Evolutionary conservation across 192 early-diverging fungal genomes (phyloP), one percentile per base, ranked within the genome.

Genomic region (Podila horticola): DNA sequence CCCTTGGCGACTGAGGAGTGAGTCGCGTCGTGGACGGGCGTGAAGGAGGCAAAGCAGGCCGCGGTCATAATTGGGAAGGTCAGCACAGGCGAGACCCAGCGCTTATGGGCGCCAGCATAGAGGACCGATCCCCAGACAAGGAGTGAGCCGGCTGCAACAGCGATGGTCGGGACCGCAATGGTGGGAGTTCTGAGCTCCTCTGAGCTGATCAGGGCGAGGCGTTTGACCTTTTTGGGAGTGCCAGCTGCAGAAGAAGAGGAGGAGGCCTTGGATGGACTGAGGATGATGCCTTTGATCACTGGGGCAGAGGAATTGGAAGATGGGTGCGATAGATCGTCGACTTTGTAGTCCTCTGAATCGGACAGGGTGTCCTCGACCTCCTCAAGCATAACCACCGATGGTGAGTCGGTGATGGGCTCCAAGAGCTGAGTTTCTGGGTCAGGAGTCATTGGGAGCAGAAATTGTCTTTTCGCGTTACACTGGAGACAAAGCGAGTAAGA

Each of bases 1-100:
- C 75, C 75, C 30, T 77, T 77, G 26, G 75, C 75, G 22, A 77
- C 68, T 1, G 75, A 77, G 29, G 62, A 77, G 36, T 77, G 75
- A 0, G 75, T 71, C 2, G 66, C 75, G 57, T 77, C 75, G 36
- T 77, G 75, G 3, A 77, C 64, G 7, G 75, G 75, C n/a, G 75
- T 77, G 34, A 77, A 77, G 12, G 58, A n/a, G 22, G 75, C 75
- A 66, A 77, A 77, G 58, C 55, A 66, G 24, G 75, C 75, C 0
- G 69, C 68, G 1, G 75, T 71, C 75, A 77, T 77, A 29, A 71
- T 3, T 1, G 75, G 75, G 64, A 77, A 77, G 12, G 68, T 62
- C 51, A 62, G 5, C 24, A 77, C 15, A 5, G 75, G 41, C 11
- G 75, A 77, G 31, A 77, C 22, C 58, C 65, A 70, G 29, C 45